Percentiles rank a stretch among this genome's conserved stretches.
phyloP scores from a whole-genome alignment of 148 eudicot species.

The Oxyria digyna region DNA sequence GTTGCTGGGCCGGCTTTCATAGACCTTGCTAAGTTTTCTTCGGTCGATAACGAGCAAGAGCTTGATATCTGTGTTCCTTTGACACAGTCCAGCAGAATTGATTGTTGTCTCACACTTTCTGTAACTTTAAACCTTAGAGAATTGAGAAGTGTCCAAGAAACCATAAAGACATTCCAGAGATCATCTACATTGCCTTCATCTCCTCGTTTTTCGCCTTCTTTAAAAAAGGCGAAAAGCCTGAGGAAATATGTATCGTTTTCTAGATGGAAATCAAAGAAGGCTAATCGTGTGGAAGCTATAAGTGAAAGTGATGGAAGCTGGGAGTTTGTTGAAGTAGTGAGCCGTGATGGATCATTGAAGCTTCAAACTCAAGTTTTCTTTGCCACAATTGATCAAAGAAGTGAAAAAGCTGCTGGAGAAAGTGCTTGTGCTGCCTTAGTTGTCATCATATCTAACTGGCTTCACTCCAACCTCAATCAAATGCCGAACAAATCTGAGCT shows the following conservation, averaged over 20 bases:
- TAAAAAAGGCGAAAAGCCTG: slow-evolving; percentile 41
- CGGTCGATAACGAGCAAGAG: slow-evolving; percentile 18
- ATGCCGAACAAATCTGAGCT: slow-evolving; percentile 55
- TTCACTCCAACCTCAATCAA: slow-evolving; percentile 23
- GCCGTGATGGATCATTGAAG: slow-evolving; percentile 58
- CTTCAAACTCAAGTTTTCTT: slow-evolving; percentile 43
- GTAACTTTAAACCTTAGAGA: slow-evolving; percentile 32
- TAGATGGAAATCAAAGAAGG: slow-evolving; percentile 28
- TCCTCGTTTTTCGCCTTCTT: slow-evolving; percentile 16
- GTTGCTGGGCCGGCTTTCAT: slow-evolving; percentile 27
- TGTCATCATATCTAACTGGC: slow-evolving; percentile 49
- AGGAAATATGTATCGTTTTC: slow-evolving; percentile 28
- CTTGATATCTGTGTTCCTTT: slow-evolving; percentile 26
- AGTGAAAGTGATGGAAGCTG: slow-evolving; percentile 39
- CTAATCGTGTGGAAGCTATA: slow-evolving; percentile 29
- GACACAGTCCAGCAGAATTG: slow-evolving; percentile 7
- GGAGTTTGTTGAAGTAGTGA: slow-evolving; percentile 44
- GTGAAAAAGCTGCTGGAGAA: slow-evolving; percentile 47
- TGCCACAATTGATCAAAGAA: slow-evolving; percentile 55
- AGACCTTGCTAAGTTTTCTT: slow-evolving; percentile 40
- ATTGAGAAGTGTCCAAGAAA: slow-evolving; percentile 17
- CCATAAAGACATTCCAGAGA: slow-evolving; percentile 15
- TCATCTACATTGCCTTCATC: slow-evolving; percentile 8
- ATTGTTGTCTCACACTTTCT: slow-evolving; percentile 19
- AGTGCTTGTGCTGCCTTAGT: slow-evolving; percentile 71